Conservation (phyloP, 1,139 yeast species). For the Pichia sp. region DNA sequence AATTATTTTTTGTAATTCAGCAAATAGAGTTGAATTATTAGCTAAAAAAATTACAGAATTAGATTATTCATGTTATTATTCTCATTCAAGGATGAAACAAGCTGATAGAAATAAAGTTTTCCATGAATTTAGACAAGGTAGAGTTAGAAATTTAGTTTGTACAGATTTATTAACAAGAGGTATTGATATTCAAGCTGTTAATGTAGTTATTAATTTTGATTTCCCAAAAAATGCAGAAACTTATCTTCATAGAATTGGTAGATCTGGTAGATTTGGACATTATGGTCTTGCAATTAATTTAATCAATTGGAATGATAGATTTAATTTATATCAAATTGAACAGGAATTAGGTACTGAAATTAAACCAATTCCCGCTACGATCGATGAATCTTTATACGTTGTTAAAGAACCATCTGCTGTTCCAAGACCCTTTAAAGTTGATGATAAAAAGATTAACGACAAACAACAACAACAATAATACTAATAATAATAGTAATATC, state of each 20-base stretch:
- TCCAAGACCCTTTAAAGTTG: constrained; percentile 83
- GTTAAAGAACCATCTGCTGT: constrained; percentile 71
- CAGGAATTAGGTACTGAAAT: constrained; percentile 97
- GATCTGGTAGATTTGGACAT: constrained; percentile 88
- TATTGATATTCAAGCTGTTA: constrained; percentile 98
- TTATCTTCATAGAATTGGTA: constrained; percentile 80
- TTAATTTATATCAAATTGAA: constrained; percentile 87
- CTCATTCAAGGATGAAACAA: constrained; percentile 98
- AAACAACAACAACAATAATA: constrained; percentile 32
- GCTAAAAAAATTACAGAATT: constrained; percentile 95
- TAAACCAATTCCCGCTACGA: constrained; percentile 88
- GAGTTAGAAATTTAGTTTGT: constrained; percentile 93
- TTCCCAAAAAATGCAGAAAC: constrained; percentile 98
- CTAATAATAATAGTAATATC: constrained; percentile 17
- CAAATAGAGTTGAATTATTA: constrained; percentile 88
- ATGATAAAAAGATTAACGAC: constrained; percentile 43
- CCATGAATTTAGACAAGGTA: constrained; percentile 98
- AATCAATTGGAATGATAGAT: constrained; percentile 95
- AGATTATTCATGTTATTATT: constrained; percentile 93
- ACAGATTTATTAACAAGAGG: constrained; percentile 96
- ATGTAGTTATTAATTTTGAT: constrained; percentile 95
- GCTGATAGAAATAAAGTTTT: constrained; percentile 95
- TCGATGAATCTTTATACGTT: constrained; percentile 83
- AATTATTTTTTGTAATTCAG: constrained; percentile 92
- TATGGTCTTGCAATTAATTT: constrained; percentile 95